These are phyloP conservation scores for Lentinula novae-zelandiae DNA, from an alignment of 1,284 basidiomycete genomes.

Conservation along the genomic window DNA sequence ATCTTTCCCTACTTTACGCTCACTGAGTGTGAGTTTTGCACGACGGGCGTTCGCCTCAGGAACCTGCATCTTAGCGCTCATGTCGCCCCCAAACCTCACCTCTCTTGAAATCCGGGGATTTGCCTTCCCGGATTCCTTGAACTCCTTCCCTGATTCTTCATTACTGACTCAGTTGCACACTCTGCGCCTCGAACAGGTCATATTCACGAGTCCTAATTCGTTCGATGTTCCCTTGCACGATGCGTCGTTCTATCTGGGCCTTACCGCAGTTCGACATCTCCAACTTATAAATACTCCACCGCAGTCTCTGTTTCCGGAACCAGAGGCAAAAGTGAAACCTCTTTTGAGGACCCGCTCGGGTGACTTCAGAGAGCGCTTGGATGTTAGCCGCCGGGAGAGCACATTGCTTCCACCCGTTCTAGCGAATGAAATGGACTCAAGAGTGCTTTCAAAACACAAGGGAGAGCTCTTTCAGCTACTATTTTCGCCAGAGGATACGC, in stretches of 20 bases:
- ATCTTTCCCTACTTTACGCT: not conserved
- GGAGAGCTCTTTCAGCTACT: not conserved
- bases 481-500: not conserved
- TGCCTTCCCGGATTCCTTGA: not conserved
- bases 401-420: not conserved
- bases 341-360: slow-evolving; percentile 1
- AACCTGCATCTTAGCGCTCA: not conserved
- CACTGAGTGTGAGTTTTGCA: slow-evolving; percentile 2
- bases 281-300: slow-evolving; percentile 1
- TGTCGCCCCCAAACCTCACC: slow-evolving; percentile 2
- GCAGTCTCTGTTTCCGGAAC: slow-evolving; percentile 4
- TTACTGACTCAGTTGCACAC: slow-evolving; percentile 6
- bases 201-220: not conserved
- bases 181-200: slow-evolving; percentile 1
- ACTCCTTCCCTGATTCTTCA: slow-evolving; percentile 1
- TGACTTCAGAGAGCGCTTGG: not conserved
- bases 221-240: not conserved
- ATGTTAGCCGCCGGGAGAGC: not conserved
- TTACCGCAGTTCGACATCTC: slow-evolving; percentile 8
- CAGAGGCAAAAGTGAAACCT: not conserved
- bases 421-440: not conserved
- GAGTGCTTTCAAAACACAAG: not conserved
- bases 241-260: not conserved
- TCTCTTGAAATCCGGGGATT: not conserved
- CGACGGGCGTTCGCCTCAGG: not conserved